Conservation (phyloP, 2,329 filamentous ascomycete genomes). For the Sporothrix schenckii region DNA sequence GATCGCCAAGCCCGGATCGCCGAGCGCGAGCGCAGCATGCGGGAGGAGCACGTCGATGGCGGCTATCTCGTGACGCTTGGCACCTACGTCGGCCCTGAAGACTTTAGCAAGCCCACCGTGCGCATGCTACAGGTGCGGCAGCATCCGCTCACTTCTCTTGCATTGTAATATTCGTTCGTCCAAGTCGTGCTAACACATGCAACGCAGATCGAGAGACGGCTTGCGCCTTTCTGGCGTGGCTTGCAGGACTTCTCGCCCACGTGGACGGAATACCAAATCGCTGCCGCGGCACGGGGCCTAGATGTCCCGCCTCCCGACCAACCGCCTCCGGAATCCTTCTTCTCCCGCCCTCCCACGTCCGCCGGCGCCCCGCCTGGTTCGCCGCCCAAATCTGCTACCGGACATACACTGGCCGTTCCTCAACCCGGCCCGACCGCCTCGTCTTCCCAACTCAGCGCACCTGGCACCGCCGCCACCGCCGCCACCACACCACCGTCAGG, state of each 20-base stretch:
- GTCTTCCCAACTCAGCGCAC: neutral
- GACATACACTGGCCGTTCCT: slow-evolving; percentile 68
- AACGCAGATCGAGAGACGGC: slow-evolving; percentile 79
- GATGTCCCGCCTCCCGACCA: slow-evolving; percentile 83
- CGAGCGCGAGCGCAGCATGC: slow-evolving; percentile 87
- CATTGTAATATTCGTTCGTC: neutral
- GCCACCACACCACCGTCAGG: neutral
- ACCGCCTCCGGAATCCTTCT: slow-evolving; percentile 70
- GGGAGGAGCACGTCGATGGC: slow-evolving; percentile 90
- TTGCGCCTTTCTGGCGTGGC: slow-evolving; percentile 95
- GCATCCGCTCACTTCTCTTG: neutral
- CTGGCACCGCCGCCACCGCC: neutral
- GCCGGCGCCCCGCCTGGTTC: slow-evolving; percentile 41
- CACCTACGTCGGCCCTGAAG: slow-evolving; percentile 87
- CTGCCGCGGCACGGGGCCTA: slow-evolving; percentile 82
- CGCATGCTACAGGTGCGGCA: slow-evolving; percentile 79
- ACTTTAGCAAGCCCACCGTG: slow-evolving; percentile 87
- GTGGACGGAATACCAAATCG: slow-evolving; percentile 95
- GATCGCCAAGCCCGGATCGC: slow-evolving; percentile 75
- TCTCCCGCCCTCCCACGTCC: slow-evolving; percentile 50
- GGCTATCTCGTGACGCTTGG: slow-evolving; percentile 93
- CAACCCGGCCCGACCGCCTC: neutral
- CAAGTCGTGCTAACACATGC: slow-evolving; percentile 31
- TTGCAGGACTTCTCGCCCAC: slow-evolving; percentile 83
- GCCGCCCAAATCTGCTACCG: slow-evolving; percentile 41